Evolutionary conservation across 2,329 filamentous ascomycete species (phyloP).

Genomic region (Chaetomium globosum): DNA sequence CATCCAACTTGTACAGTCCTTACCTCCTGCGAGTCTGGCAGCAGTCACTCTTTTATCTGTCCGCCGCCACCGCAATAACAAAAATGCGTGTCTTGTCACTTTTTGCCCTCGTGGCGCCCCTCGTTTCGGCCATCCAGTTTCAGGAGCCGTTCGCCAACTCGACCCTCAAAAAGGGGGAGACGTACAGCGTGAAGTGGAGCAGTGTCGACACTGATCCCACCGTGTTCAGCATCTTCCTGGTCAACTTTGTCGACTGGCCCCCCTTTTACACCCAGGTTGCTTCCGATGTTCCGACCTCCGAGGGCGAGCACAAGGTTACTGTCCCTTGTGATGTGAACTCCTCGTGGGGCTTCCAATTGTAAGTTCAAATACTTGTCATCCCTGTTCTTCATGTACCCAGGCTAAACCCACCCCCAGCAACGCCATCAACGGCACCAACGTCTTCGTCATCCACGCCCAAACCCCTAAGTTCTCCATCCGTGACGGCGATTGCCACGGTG

Average conservation of each 20-base stretch:
- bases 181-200: conserved; percentile 43
- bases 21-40: conserved; percentile 2
- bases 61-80: conserved; percentile 20
- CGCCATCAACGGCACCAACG: conserved; percentile 51
- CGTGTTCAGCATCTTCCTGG: conserved; percentile 47
- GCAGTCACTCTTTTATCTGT: conserved; percentile 27
- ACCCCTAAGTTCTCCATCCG: conserved; percentile 45
- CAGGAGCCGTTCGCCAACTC: conserved; percentile 42
- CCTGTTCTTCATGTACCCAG: background rate
- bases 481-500: conserved; percentile 39
- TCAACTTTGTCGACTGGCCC: conserved; percentile 51
- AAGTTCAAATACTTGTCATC: conserved; percentile 27
- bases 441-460: conserved; percentile 50
- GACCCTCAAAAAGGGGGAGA: conserved; percentile 44
- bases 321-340: conserved; percentile 45
- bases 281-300: conserved; percentile 42
- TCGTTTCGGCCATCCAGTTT: conserved; percentile 42
- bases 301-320: conserved; percentile 41
- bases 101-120: conserved; percentile 39
- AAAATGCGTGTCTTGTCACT: conserved; percentile 39
- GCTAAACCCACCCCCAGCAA: conserved; percentile 38
- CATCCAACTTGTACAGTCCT: conserved; percentile 10
- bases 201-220: conserved; percentile 47
- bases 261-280: conserved; percentile 46
- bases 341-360: conserved; percentile 48